A percentile compares a stretch with the other conserved stretches of the same genome.
Conservation (phyloP, 768 basidiomycete species). For the Rhizopogon sp. region DNA sequence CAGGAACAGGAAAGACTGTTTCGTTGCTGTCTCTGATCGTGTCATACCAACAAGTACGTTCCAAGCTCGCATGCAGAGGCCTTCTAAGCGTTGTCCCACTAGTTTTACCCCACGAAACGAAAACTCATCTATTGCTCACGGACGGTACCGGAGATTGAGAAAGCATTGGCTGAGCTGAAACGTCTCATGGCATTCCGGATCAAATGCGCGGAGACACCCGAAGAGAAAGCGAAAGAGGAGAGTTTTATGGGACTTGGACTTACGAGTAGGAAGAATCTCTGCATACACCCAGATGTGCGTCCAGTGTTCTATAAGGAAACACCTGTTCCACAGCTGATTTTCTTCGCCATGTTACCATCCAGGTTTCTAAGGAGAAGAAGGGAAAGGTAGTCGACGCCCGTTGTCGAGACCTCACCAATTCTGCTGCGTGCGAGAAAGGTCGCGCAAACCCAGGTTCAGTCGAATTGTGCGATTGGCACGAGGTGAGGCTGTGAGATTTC, state of each 20-base stretch:
- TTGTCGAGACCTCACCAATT: conserved; percentile 91
- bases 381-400: conserved; percentile 95
- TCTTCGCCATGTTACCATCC: not conserved
- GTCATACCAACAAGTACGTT: conserved; percentile 90
- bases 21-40: conserved; percentile 93
- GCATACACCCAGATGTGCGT: conserved; percentile 87
- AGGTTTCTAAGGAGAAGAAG: conserved; percentile 98
- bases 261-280: conserved; percentile 94
- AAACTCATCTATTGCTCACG: conserved; percentile 99
- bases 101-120: conserved; percentile 90
- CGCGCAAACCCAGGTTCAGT: conserved; percentile 85
- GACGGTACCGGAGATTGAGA: conserved; percentile 99
- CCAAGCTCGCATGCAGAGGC: not conserved
- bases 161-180: conserved; percentile 93
- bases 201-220: conserved; percentile 64
- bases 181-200: conserved; percentile 88
- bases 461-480: conserved; percentile 92
- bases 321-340: not conserved
- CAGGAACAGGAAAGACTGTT: conserved; percentile 98
- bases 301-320: not conserved
- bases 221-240: conserved; percentile 71
- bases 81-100: conserved; percentile 7
- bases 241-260: conserved; percentile 86
- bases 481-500: conserved; percentile 47
- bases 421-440: conserved; percentile 78